Percentiles rank a stretch among this genome's conserved stretches.
Evolutionary conservation across 2,329 filamentous ascomycete genomes (phyloP).

Genomic region (Calonectria crousiana): DNA sequence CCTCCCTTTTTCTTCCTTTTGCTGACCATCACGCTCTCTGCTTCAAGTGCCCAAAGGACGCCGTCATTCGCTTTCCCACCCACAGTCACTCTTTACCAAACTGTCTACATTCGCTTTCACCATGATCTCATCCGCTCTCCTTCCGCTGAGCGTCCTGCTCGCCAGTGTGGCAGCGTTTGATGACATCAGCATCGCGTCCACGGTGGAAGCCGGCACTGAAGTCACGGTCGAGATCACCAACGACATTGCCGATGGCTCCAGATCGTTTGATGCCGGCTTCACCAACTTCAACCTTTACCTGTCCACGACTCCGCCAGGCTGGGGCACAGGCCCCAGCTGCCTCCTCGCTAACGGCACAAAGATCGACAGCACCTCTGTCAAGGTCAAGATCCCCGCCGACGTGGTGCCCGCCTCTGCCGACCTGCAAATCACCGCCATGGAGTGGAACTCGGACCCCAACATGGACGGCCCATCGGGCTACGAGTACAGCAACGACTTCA

Average conservation of each 20-base stretch:
- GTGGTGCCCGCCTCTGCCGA: not conserved
- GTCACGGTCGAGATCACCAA: not conserved
- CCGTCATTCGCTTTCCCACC: not conserved
- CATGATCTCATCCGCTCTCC: not conserved
- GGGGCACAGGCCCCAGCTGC: constrained; percentile 6
- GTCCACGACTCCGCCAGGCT: not conserved
- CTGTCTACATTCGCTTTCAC: not conserved
- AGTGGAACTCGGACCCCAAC: constrained; percentile 10
- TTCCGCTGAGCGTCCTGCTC: constrained; percentile 5
- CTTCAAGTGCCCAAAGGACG: not conserved
- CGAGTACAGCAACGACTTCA: constrained; percentile 4
- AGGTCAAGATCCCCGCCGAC: constrained; percentile 13
- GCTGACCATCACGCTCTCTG: not conserved
- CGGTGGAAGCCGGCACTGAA: not conserved
- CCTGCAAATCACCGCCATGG: constrained; percentile 8
- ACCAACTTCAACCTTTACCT: constrained; percentile 17
- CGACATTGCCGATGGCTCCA: constrained; percentile 10
- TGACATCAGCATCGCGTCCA: not conserved
- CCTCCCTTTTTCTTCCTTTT: not conserved
- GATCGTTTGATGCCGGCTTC: constrained; percentile 4
- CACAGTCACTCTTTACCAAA: not conserved
- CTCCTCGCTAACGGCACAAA: constrained; percentile 13
- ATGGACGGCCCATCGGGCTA: constrained; percentile 12
- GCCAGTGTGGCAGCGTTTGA: not conserved
- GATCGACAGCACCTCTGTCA: constrained; percentile 2